These are phyloP conservation scores for Lentinus polychrous DNA, from an alignment of 1,284 basidiomycete species.

Conservation along the genomic window DNA sequence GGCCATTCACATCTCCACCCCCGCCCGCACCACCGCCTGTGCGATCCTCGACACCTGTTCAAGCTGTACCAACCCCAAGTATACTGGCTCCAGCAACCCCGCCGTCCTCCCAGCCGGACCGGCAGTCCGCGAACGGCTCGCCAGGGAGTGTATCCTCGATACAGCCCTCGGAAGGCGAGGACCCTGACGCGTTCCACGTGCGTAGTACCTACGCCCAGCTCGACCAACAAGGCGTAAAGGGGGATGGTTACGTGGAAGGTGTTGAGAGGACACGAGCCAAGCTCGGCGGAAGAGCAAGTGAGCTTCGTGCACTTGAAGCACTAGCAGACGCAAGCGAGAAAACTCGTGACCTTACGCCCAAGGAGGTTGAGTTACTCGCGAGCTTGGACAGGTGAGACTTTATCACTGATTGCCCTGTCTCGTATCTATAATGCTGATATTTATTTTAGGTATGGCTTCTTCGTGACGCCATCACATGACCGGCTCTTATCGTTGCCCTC, in stretches of 20 bases:
- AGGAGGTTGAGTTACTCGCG: constrained; percentile 64
- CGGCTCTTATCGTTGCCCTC: constrained; percentile 65
- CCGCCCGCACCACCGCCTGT: constrained; percentile 17
- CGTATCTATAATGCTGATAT: constrained; percentile 11
- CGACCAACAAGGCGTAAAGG: constrained; percentile 78
- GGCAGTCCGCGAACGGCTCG: constrained; percentile 15
- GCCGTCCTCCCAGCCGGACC: constrained; percentile 10
- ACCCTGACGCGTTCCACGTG: constrained; percentile 81
- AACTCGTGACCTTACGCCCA: constrained; percentile 47
- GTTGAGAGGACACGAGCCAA: constrained; percentile 90
- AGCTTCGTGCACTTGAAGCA: constrained; percentile 47
- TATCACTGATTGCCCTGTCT: neutral
- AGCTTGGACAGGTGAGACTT: constrained; percentile 71
- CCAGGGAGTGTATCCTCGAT: constrained; percentile 52
- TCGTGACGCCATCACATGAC: constrained; percentile 68
- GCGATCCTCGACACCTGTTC: constrained; percentile 5
- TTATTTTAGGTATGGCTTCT: constrained; percentile 76
- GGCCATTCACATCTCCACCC: constrained; percentile 18
- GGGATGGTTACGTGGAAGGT: constrained; percentile 88
- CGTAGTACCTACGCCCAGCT: constrained; percentile 85
- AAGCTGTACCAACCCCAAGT: neutral
- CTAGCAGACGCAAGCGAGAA: constrained; percentile 52
- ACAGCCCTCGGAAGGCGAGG: constrained; percentile 69
- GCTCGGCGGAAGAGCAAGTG: constrained; percentile 50
- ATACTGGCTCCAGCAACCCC: constrained; percentile 14